Evolutionary conservation across 257 asterid genomes (phyloP), one percentile per base, ranked within the genome.

Genomic region (Primulina eburnea): DNA sequence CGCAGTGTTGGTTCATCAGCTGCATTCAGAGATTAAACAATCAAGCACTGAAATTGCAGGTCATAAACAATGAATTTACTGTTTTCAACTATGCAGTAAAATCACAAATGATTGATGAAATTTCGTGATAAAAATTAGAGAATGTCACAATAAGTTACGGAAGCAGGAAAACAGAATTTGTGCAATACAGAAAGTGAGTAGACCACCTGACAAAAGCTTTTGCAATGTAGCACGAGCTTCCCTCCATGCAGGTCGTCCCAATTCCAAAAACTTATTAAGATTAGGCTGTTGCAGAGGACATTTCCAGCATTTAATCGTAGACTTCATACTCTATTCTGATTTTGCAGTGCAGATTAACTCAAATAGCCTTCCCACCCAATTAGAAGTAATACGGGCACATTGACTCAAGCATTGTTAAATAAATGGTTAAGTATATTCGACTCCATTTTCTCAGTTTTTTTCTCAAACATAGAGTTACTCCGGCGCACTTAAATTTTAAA

Each of bases 231-330:
- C 30, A 60, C 99, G 96, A 75, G 97, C 97, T 84, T 94, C 99
- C 79, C 83, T 94, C 99, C 97, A 94, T 40, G 97, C 96, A n/a
- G 93, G 87, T 37, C 88, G 84, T 6, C 99, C 97, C 89, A 89
- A 67, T 71, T 68, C 93, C 90, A 89, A 70, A 75, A 94, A 91
- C 73, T 86, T 88, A 64, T 91, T 94, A 62, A 94, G 88, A 86
- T 86, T 87, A 75, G 93, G 81, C 97, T 86, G 92, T 26, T 69
- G 16, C 10, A 71, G 30, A 67, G 35, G 65, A 52, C 66, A 80
- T 33, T 68, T 28, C 62, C 69, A 70, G 57, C 62, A 72, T 24
- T 73, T 38, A 43, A 33, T 32, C n/a, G 10, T 63, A 64, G 14
- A 37, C 37, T 17, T 33, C n/a, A 8, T 10, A 9, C 28, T 4